Conservation (phyloP, 2,329 filamentous ascomycete species). For the Cladosporium velox region DNA sequence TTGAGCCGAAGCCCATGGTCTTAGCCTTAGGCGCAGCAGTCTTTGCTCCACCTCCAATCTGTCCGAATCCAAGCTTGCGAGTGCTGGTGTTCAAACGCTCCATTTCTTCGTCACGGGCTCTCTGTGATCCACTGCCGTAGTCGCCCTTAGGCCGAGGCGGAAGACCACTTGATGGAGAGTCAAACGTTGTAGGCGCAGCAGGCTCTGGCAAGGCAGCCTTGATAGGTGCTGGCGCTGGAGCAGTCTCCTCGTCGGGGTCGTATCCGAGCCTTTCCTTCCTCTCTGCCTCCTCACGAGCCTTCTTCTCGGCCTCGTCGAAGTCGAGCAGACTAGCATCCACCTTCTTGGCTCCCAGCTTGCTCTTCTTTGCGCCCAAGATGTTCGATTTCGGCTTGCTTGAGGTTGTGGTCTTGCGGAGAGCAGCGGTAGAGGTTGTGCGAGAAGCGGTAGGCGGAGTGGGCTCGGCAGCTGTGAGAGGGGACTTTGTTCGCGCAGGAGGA, state of each 20-base stretch:
- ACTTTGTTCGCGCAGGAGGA: constrained; percentile 69
- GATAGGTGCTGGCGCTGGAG: constrained; percentile 46
- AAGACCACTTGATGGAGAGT: constrained; percentile 71
- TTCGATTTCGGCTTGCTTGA: constrained; percentile 66
- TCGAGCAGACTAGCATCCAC: constrained; percentile 73
- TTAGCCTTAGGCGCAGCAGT: constrained; percentile 64
- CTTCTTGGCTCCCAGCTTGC: constrained; percentile 67
- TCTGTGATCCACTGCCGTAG: constrained; percentile 61
- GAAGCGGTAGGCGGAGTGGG: constrained; percentile 64
- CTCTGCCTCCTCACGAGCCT: constrained; percentile 95
- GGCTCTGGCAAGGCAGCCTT: constrained; percentile 47
- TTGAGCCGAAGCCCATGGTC: constrained; percentile 77
- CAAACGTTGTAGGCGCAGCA: constrained; percentile 55
- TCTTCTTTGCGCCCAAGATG: constrained; percentile 71
- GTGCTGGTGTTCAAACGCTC: constrained; percentile 91
- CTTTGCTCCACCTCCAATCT: constrained; percentile 62
- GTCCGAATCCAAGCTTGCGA: constrained; percentile 81
- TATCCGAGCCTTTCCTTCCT: constrained; percentile 94
- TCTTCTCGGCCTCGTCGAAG: constrained; percentile 96
- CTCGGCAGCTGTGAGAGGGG: constrained; percentile 68
- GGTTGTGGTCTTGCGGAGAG: constrained; percentile 73
- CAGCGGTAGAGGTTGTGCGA: constrained; percentile 73
- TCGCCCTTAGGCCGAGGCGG: constrained; percentile 57
- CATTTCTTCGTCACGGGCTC: constrained; percentile 70
- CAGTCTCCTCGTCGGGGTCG: constrained; percentile 81